These are phyloP conservation scores for Ceratonia siliqua DNA, from an alignment of 306 rosid species.

Conservation along the genomic window DNA sequence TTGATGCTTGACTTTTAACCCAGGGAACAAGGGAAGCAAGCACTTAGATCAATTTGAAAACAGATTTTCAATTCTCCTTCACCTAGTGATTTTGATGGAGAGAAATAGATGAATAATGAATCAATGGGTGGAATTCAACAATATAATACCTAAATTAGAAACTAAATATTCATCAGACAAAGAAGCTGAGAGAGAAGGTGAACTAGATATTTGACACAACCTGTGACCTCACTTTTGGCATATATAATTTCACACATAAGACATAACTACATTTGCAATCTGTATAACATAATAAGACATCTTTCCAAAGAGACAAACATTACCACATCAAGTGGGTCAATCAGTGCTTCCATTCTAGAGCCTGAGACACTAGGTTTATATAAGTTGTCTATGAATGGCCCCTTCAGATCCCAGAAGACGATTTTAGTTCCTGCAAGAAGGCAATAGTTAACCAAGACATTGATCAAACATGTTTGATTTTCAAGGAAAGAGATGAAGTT, in stretches of 20 bases:
- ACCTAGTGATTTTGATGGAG: neutral
- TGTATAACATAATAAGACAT: conserved; percentile 18
- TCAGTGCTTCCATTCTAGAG: conserved; percentile 77
- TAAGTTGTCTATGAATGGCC: conserved; percentile 77
- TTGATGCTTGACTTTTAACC: neutral
- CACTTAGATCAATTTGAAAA: neutral
- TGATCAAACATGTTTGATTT: conserved; percentile 30
- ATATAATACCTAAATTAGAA: neutral
- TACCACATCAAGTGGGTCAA: conserved; percentile 90
- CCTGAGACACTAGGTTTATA: conserved; percentile 81
- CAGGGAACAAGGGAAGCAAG: neutral
- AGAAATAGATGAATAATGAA: neutral
- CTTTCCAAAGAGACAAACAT: conserved; percentile 28
- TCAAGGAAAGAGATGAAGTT: conserved; percentile 19
- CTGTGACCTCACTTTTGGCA: conserved; percentile 1
- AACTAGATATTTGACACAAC: neutral
- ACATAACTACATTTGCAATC: conserved; percentile 25
- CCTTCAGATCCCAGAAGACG: conserved; percentile 90
- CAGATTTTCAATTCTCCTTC: neutral
- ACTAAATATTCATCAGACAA: neutral
- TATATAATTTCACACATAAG: conserved; percentile 3
- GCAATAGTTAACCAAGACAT: conserved; percentile 20
- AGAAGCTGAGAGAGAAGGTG: neutral
- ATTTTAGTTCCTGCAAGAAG: conserved; percentile 89
- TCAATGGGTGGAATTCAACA: neutral